These are phyloP conservation scores for Pyrenochaeta sp. DNA, from an alignment of 2,329 filamentous ascomycete species.

Conservation along the genomic window DNA sequence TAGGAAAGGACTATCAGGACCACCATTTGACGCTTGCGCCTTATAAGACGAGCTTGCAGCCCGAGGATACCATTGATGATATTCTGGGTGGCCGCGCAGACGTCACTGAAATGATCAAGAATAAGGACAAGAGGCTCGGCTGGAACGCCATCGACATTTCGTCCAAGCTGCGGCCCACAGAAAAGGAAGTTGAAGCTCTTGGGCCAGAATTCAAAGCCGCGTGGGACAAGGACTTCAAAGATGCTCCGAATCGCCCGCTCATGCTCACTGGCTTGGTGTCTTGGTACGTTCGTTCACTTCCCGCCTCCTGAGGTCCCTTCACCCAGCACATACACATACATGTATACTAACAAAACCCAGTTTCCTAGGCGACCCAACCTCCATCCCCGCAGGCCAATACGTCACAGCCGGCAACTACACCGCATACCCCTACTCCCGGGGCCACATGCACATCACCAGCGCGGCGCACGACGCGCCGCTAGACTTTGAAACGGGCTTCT, in stretches of 20 bases:
- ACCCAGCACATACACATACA: too few relatives aligned
- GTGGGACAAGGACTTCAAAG: constrained; percentile 65
- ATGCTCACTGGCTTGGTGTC: constrained; percentile 53
- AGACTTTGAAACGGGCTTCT: constrained; percentile 66
- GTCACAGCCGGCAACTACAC: constrained; percentile 62
- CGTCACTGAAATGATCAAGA: constrained; percentile 54
- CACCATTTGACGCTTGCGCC: constrained; percentile 64
- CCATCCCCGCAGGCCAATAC: constrained; percentile 56
- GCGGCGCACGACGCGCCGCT: constrained; percentile 54
- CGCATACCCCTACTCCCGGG: constrained; percentile 67
- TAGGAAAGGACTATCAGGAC: constrained; percentile 71
- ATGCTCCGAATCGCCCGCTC: constrained; percentile 56
- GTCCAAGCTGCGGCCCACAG: constrained; percentile 63
- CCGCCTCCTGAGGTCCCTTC: not conserved
- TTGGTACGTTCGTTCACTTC: not conserved
- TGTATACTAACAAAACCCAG: constrained; percentile 20
- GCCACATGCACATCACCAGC: constrained; percentile 65
- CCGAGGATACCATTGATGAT: constrained; percentile 62
- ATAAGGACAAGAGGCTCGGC: constrained; percentile 60
- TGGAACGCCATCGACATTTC: constrained; percentile 66
- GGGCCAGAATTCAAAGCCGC: constrained; percentile 61
- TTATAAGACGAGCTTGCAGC: constrained; percentile 57
- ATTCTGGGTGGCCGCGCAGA: constrained; percentile 59
- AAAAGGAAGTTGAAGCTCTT: constrained; percentile 60
- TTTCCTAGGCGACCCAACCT: constrained; percentile 38